These are phyloP conservation scores for Yamadazyma aaseri DNA, from an alignment of 1,139 yeast species.

Conservation along the genomic window DNA sequence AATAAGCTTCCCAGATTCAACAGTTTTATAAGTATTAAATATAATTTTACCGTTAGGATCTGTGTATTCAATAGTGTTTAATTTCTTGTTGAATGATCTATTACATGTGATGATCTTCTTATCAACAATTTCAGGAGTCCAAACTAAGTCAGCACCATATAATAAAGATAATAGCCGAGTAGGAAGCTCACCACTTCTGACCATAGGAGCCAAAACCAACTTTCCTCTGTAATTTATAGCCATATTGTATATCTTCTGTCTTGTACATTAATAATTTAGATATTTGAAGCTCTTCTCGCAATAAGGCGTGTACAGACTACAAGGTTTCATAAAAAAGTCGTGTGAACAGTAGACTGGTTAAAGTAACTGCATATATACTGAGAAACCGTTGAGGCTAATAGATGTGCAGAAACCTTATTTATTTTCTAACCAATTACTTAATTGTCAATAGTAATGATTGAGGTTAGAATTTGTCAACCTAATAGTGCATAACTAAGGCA, in stretches of 20 bases:
- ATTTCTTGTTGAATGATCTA: constrained; percentile 52
- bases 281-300: neutral
- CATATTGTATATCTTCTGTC: too few species aligned
- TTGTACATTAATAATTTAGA: too few species aligned
- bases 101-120: constrained; percentile 72
- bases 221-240: constrained; percentile 51
- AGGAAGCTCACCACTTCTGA: constrained; percentile 91
- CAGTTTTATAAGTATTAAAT: constrained; percentile 67
- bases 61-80: constrained; percentile 62
- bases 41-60: constrained; percentile 42
- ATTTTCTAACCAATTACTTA: neutral
- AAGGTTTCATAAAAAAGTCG: neutral
- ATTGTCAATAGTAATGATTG: too few species aligned
- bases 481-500: too few species aligned
- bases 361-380: too few species aligned
- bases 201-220: constrained; percentile 93
- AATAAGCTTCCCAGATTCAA: constrained; percentile 64
- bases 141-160: constrained; percentile 90
- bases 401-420: neutral
- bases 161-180: constrained; percentile 74
- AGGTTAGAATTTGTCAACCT: too few species aligned
- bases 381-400: too few species aligned
- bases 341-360: too few species aligned
- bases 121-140: constrained; percentile 95
- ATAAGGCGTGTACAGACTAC: neutral